Percentiles rank a stretch among this genome's conserved stretches.
Conservation (phyloP, 192 early-diverging fungal genomes). For the Entophlyctis luteolus region DNA sequence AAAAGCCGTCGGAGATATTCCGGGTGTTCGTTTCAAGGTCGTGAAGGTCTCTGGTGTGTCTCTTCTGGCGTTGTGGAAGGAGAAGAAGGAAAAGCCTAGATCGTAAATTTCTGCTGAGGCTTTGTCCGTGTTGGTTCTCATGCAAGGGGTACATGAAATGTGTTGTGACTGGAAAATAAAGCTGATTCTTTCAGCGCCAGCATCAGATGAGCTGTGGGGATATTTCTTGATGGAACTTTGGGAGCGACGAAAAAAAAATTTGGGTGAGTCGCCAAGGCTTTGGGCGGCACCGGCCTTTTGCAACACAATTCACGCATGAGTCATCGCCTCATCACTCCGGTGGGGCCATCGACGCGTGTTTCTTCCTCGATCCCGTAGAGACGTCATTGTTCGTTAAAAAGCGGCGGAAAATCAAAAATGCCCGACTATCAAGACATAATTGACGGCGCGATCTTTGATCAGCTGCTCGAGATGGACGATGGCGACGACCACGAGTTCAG, state of each 20-base stretch:
- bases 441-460: conserved; percentile 79
- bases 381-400: too few species aligned
- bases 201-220: too few species aligned
- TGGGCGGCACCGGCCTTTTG: too few species aligned
- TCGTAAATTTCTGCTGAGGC: conserved; percentile 34
- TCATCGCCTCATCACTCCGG: too few species aligned
- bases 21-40: conserved; percentile 99
- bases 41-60: conserved; percentile 99
- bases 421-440: conserved; percentile 50
- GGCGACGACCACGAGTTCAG: conserved; percentile 74
- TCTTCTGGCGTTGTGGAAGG: conserved; percentile 98
- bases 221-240: too few species aligned
- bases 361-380: too few species aligned
- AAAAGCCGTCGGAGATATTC: conserved; percentile 99
- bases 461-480: conserved; percentile 89
- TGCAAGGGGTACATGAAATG: background rate
- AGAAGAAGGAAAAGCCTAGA: conserved; percentile 99
- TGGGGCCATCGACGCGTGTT: too few species aligned
- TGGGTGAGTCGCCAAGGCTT: background rate
- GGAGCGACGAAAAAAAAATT: background rate
- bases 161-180: background rate
- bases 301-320: too few species aligned
- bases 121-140: background rate
- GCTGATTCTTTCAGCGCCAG: background rate
- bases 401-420: background rate